Evolutionary conservation across 108 stramenopile species (phyloP).

Genomic region (Skeletonema marinoi): DNA sequence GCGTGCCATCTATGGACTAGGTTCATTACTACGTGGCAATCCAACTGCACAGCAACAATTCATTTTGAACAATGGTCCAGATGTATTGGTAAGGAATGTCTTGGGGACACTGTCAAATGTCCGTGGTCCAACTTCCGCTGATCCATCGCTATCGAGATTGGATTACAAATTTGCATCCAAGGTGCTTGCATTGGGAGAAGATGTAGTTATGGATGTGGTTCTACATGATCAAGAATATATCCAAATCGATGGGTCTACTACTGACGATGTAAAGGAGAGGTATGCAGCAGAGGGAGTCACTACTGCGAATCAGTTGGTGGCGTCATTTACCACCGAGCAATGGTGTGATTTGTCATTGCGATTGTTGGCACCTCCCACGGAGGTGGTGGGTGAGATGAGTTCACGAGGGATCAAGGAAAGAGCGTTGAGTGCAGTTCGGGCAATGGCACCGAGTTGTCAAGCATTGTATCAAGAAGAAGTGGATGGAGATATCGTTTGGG

Average conservation of each 20-base stretch:
- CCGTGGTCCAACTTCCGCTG: slow-evolving; percentile 11
- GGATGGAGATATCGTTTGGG: slow-evolving; percentile 15
- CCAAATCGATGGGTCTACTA: background rate
- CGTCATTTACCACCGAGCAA: slow-evolving; percentile 45
- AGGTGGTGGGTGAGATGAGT: slow-evolving; percentile 19
- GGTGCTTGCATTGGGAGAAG: slow-evolving; percentile 54
- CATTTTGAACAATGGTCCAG: slow-evolving; percentile 38
- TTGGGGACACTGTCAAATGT: slow-evolving; percentile 24
- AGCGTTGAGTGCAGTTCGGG: slow-evolving; percentile 42
- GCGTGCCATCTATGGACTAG: slow-evolving; percentile 70
- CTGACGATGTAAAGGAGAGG: background rate
- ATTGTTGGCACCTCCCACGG: slow-evolving; percentile 27
- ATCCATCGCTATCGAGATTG: slow-evolving; percentile 5
- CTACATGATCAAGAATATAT: slow-evolving; percentile 41
- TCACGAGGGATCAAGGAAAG: slow-evolving; percentile 42
- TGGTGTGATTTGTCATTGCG: slow-evolving; percentile 56
- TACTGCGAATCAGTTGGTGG: slow-evolving; percentile 35
- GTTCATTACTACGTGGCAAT: slow-evolving; percentile 77
- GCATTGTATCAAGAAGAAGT: slow-evolving; percentile 5
- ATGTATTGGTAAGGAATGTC: slow-evolving; percentile 26
- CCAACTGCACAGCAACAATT: slow-evolving; percentile 61
- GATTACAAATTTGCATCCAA: slow-evolving; percentile 60
- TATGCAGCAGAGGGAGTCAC: background rate
- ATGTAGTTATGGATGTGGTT: slow-evolving; percentile 61
- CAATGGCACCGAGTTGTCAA: slow-evolving; percentile 57